Base-by-base conservation (phyloP, 768 basidiomycete species). In the Lactarius pseudohatsudake region DNA sequence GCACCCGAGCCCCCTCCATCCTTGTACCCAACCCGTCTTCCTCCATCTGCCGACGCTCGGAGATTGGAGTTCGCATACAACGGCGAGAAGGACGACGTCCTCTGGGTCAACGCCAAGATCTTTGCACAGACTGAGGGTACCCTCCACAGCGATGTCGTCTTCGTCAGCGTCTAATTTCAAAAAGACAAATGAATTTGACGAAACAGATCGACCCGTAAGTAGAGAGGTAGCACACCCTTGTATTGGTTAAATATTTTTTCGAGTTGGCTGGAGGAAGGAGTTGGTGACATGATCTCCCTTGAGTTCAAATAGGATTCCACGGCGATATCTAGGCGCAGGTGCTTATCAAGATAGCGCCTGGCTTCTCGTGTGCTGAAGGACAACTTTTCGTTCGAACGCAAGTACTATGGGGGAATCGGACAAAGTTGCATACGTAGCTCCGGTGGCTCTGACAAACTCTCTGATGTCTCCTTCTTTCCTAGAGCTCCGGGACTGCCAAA, bases 11-110 rank as follows among this genome's bases (percentile, higher is more conserved):
- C 72, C 74, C 75, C 86, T 90, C 92, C 93, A 94, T 1, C 92
- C 93, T 0, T 91, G 89, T 41, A 85, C 71, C 92, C 92, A 96
- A 0, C 86, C 88, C 66, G 84, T 78, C 69, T 79, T 82, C 38
- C 79, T 81, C 88, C 92, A 96, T 64, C 83, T 80, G 1, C 90
- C 92, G 60, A 96, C 79, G 66, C 78, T 72, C 0, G 89, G 89
- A 5, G 90, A 90, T 73, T 90, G 88, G 30, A 94, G 82, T 72
- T 94, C 91, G 72, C 82, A 92, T 10, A 93, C 94, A 47, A 96
- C 79, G 6, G 90, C 86, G 53, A 96, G 83, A 60, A 96, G 79
- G 9, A 93, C 91, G 28, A 91, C 87, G 71, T 95, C 91, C 69
- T 92, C 91, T 1, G 88, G 89, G 70, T 91, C 79, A 18, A 91